phyloP scores from a whole-genome alignment of 1,284 basidiomycete genomes.

The Polyporus tsugae region DNA sequence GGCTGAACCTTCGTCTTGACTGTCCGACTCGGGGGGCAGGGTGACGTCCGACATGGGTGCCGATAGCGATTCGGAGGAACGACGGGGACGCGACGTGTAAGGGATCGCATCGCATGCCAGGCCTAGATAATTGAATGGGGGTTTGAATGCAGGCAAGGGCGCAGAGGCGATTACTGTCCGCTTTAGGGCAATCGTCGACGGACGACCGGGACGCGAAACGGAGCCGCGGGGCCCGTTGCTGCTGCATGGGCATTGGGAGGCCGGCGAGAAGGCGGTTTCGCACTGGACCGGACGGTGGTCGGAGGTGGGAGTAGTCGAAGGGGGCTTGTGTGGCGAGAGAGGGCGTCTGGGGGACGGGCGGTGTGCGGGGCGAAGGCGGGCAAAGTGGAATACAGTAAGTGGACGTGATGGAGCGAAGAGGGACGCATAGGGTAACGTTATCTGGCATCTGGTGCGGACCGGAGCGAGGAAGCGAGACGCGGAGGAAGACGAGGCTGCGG shows the following conservation, averaged over 20 bases:
- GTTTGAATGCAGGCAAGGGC: neutral
- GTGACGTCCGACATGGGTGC: neutral
- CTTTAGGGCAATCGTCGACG: constrained; percentile 5
- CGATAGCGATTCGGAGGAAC: constrained; percentile 5
- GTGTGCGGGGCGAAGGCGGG: constrained; percentile 8
- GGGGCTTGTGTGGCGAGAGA: constrained; percentile 15
- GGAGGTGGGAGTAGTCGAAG: constrained; percentile 9
- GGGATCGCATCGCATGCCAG: constrained; percentile 5
- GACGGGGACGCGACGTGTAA: constrained; percentile 4
- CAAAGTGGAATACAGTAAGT: constrained; percentile 8
- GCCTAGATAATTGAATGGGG: neutral
- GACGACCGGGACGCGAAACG: constrained; percentile 12
- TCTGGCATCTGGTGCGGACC: constrained; percentile 39
- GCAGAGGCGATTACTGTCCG: neutral
- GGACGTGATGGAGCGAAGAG: constrained; percentile 15
- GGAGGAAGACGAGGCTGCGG: constrained; percentile 5
- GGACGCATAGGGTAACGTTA: constrained; percentile 31
- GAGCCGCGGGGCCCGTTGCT: constrained; percentile 18
- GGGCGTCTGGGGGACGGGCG: constrained; percentile 1
- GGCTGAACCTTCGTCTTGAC: neutral
- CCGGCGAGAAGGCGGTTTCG: constrained; percentile 1
- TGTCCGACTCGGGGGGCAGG: neutral
- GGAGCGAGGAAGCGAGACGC: constrained; percentile 24
- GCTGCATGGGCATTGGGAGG: constrained; percentile 2
- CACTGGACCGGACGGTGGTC: constrained; percentile 19